Percentiles rank a stretch among this genome's conserved stretches.
Evolutionary conservation across 441 rosid species (phyloP).

Genomic region (Erodium texanum): DNA sequence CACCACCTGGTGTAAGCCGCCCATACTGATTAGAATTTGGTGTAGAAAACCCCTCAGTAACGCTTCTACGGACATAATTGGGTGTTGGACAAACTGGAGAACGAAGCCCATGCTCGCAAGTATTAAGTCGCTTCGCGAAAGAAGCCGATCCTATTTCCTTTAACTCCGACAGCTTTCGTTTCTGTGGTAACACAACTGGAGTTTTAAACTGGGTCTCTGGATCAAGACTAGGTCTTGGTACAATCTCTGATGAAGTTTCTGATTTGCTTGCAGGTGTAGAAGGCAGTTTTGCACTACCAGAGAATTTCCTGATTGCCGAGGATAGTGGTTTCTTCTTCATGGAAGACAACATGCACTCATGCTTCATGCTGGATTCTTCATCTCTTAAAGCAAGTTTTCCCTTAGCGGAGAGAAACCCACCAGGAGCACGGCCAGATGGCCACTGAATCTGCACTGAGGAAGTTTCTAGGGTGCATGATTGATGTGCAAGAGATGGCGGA

Average conservation of each 20-base stretch:
- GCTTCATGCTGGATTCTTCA: conserved; percentile 42
- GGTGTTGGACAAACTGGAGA: conserved; percentile 59
- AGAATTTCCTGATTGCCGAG: conserved; percentile 34
- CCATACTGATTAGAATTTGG: conserved; percentile 40
- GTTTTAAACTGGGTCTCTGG: conserved; percentile 55
- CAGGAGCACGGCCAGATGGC: conserved; percentile 72
- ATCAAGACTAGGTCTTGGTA: conserved; percentile 35
- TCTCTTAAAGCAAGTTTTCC: conserved; percentile 30
- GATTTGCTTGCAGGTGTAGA: conserved; percentile 26
- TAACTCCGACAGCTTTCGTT: conserved; percentile 66
- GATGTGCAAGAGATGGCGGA: conserved; percentile 58
- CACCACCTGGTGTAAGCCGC: conserved; percentile 33
- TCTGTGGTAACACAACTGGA: conserved; percentile 59
- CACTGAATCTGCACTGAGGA: conserved; percentile 58
- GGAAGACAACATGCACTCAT: conserved; percentile 37
- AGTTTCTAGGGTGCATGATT: conserved; percentile 47
- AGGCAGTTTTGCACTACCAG: conserved; percentile 30
- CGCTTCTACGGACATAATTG: conserved; percentile 37
- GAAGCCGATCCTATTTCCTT: conserved; percentile 50
- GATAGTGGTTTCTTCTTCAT: conserved; percentile 65
- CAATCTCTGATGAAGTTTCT: conserved; percentile 40
- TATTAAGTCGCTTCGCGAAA: conserved; percentile 58
- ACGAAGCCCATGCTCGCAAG: conserved; percentile 57
- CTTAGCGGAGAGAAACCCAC: conserved; percentile 64
- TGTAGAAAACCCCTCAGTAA: conserved; percentile 47